A percentile compares a stretch with the other conserved stretches of the same genome.
Evolutionary conservation across 1,284 basidiomycete species (phyloP).

Genomic region (Pyrrhoderma lamaoense): DNA sequence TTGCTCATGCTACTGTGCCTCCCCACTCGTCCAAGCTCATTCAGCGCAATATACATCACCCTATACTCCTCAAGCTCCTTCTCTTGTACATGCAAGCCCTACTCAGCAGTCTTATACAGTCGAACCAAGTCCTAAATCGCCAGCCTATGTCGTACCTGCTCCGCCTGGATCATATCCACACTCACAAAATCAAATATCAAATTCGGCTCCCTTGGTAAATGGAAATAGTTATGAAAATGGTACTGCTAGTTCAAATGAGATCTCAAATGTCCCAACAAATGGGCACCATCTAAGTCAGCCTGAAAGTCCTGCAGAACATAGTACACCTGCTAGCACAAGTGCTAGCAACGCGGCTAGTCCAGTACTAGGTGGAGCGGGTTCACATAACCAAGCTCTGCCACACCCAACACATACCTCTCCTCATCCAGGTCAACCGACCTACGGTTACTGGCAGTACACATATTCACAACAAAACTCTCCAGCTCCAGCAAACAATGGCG

Average conservation of each 20-base stretch:
- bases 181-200: background rate
- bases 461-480: background rate
- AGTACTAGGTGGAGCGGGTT: conserved; percentile 1
- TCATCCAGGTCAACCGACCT: background rate
- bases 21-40: background rate
- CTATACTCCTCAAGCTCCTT: background rate
- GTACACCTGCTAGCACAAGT: background rate
- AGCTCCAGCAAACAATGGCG: background rate
- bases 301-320: conserved; percentile 6
- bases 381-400: background rate
- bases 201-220: background rate
- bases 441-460: background rate
- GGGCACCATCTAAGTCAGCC: background rate
- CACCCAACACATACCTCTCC: background rate
- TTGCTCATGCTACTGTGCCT: conserved; percentile 14
- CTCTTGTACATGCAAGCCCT: background rate
- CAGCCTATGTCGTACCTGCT: background rate
- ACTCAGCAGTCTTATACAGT: no score
- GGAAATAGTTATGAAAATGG: background rate
- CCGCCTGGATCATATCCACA: background rate
- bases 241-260: conserved; percentile 2
- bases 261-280: background rate
- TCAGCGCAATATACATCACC: background rate
- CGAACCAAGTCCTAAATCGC: no score
- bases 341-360: conserved; percentile 9